Evolutionary conservation across 2,329 filamentous ascomycete genomes (phyloP), one percentile per base, ranked within the genome.

Genomic region (Pezicula neosporulosa): DNA sequence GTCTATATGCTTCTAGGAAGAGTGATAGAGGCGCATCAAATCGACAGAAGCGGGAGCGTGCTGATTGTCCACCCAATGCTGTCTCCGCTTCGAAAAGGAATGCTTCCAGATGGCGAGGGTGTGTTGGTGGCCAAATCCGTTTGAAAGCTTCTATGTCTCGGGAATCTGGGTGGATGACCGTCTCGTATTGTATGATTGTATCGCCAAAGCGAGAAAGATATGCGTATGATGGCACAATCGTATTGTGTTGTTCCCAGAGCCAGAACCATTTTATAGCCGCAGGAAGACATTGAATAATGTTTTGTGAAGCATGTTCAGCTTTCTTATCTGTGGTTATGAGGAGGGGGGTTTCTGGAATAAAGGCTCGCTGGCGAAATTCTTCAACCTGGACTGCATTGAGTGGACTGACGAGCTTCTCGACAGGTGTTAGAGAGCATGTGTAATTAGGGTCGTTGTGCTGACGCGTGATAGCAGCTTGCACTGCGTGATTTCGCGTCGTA

Each of bases 251-350:
- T 24, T 24, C 42, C 19, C 8, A 39, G 33, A 9, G 3, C 36
- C 52, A 51, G 60, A 89, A 89, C 86, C 86, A 89, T 56, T 78
- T 80, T 4, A 61, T 61, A 18, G 75, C 67, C 1, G 83, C 83
- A 0, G 82, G 81, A 1, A 86, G 62, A 24, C 57, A 6, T 24
- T 24, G 24, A 24, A 24, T 56, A 45, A 10, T 33, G 4, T 13
- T 2, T 3, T 78, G 78, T 2, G 64, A 61, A 6, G 64, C 62
- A 30, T 68, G 15, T 27, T 16, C 15, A 16, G 27, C 35, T 3
- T 24, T 12, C 16, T 39, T 30, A 35, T 27, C 36, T 13, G 50
- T 42, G n/a, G 73, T 74, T 6, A 83, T 69, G 16, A 85, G 65
- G 9, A 75, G 66, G 2, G 86, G 85, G 16, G 64, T 68, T 44